A percentile compares a stretch with the other conserved stretches of the same genome.
Conservation (phyloP, 2,329 filamentous ascomycete species). For the Tolypocladium cylindrosporum region DNA sequence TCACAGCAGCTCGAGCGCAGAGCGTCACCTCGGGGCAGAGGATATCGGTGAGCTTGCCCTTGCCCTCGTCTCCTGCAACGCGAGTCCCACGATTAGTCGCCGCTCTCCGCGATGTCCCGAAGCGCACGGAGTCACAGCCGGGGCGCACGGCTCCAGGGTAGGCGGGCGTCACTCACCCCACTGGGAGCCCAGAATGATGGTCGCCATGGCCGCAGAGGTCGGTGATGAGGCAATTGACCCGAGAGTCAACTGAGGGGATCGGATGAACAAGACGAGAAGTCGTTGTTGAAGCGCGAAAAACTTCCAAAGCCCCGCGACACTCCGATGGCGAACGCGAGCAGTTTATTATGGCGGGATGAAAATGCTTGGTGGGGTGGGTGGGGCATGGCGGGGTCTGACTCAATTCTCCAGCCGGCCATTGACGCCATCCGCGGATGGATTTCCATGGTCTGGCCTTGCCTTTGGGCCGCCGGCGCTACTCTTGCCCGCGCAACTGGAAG, state of each 20-base stretch:
- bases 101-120: slow-evolving; percentile 4
- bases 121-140: slow-evolving; percentile 7
- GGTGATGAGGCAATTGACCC: not conserved
- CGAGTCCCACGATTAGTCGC: not conserved
- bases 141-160: slow-evolving; percentile 4
- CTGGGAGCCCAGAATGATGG: slow-evolving; percentile 26
- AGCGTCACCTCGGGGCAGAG: slow-evolving; percentile 19
- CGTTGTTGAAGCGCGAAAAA: not conserved
- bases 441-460: too few species aligned
- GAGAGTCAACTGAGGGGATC: not conserved
- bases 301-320: not conserved
- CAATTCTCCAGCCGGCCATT: not conserved
- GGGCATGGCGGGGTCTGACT: not conserved
- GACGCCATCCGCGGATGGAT: not conserved
- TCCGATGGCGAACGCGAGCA: not conserved
- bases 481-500: too few species aligned
- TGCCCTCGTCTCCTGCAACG: slow-evolving; percentile 24
- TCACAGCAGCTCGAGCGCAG: slow-evolving; percentile 22
- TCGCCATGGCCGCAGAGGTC: slow-evolving; percentile 11
- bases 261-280: not conserved
- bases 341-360: not conserved
- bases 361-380: not conserved
- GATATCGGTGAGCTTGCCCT: slow-evolving; percentile 27
- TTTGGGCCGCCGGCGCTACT: too few species aligned
- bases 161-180: slow-evolving; percentile 22